Evolutionary conservation across 148 eudicot genomes (phyloP).

Genomic region (Rheum nobile): DNA sequence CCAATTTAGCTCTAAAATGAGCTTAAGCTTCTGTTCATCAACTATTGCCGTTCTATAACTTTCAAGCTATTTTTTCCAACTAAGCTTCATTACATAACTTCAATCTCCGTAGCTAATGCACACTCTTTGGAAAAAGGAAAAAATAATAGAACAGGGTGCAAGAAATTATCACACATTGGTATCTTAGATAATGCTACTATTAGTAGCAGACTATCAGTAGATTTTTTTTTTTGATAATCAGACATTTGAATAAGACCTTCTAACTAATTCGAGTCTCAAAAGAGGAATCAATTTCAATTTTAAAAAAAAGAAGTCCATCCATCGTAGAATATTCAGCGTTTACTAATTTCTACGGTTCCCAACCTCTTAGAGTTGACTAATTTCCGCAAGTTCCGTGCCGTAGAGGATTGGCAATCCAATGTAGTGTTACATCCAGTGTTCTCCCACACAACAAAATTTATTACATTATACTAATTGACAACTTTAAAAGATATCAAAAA

Average conservation of each 20-base stretch:
- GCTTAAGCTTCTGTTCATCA: no score
- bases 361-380: not conserved
- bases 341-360: not conserved
- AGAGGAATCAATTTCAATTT: not conserved
- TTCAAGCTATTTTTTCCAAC: no score
- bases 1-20: no score
- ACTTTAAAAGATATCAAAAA: not conserved
- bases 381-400: slow-evolving; percentile 34
- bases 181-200: not conserved
- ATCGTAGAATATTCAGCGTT: not conserved
- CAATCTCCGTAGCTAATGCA: no score
- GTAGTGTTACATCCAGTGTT: not conserved
- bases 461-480: not conserved
- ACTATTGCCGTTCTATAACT: no score
- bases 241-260: not conserved
- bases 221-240: no score
- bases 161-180: not conserved
- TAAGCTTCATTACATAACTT: no score
- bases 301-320: not conserved
- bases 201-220: not conserved
- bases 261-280: not conserved
- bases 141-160: not conserved
- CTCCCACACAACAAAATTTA: not conserved
- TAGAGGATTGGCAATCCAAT: slow-evolving; percentile 25
- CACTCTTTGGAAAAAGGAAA: no score